Base-by-base conservation (phyloP, 805 yeast species). In the Ogataea nitratoaversa region DNA sequence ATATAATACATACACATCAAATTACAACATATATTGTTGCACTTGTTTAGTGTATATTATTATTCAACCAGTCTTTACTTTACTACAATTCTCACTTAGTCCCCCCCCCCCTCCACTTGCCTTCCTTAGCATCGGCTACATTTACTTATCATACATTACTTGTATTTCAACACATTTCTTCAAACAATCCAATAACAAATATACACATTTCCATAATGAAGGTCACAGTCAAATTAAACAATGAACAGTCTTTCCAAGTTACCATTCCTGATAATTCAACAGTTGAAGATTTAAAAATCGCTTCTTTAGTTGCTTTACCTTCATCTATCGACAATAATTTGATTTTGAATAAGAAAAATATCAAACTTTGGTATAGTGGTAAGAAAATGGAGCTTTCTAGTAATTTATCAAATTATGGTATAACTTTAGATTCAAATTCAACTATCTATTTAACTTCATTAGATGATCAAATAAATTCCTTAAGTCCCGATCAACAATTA, bases 191-290 rank as follows among this genome's bases (percentile, higher is more conserved):
- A n/a, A n/a, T n/a, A n/a, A n/a, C n/a, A n/a, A n/a, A n/a, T n/a
- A n/a, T n/a, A n/a, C n/a, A n/a, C n/a, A n/a, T n/a, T n/a, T n/a
- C n/a, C 14, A 51, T 31, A 29, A 75, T 75, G 81, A 74, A 71
- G 54, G 68, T 74, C 33, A 66, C 70, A 20, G 65, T 75, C 54
- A 70, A 75, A 44, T 42, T 50, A 17, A 50, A 48, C 39, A 59
- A 34, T 62, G 62, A 54, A 41, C 53, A 50, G 11, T 46, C 56
- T 2, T 72, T 67, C 54, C 51, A 68, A 19, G 65, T 76, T 43
- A 70, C 76, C n/a, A 60, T 75, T 23, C 74, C 79, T 9, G 72
- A 72, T 42, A 68, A 71, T 52, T 63, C 78, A 36, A 69, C 79
- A 1, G 78, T 74, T 29, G 73, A 67, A 29, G 78, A 75, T 45